Conservation (phyloP, 352 stramenopile species). For the Pythium pyrilobum region DNA sequence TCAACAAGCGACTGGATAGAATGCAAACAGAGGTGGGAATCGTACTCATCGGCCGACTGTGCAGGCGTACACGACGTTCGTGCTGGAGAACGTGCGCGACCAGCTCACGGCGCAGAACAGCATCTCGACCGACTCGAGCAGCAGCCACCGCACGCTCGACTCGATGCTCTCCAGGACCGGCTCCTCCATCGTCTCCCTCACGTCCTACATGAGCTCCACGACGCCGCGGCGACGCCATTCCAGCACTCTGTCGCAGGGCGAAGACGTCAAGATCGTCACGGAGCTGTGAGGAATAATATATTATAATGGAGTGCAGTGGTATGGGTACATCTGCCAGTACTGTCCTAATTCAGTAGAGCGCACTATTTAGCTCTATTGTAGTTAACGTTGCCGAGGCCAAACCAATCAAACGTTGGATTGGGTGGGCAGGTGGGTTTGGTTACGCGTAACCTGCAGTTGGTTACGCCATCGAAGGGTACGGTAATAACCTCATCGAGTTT, state of each 20-base stretch:
- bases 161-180: constrained; percentile 2
- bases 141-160: constrained; percentile 8
- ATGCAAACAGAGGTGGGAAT: no score
- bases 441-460: constrained; percentile 1
- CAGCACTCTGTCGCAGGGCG: neutral
- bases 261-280: constrained; percentile 1
- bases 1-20: neutral
- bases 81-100: constrained; percentile 25
- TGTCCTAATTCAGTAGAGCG: no score
- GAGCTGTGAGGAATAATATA: neutral
- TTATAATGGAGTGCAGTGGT: neutral
- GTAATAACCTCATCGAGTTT: constrained; percentile 9
- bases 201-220: constrained; percentile 8
- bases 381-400: neutral
- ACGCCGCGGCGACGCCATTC: constrained; percentile 11
- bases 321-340: no score
- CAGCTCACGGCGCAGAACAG: constrained; percentile 15
- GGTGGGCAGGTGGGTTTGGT: neutral
- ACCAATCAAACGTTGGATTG: constrained; percentile 18
- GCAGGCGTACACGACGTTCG: constrained; percentile 26
- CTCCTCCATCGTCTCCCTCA: constrained; percentile 10
- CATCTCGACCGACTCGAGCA: constrained; percentile 2
- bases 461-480: no score
- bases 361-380: constrained; percentile 2
- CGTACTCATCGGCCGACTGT: no score